Percentiles rank a stretch among this genome's conserved stretches.
phyloP scores from a whole-genome alignment of 805 yeast genomes.

The Alloascoidea africana region DNA sequence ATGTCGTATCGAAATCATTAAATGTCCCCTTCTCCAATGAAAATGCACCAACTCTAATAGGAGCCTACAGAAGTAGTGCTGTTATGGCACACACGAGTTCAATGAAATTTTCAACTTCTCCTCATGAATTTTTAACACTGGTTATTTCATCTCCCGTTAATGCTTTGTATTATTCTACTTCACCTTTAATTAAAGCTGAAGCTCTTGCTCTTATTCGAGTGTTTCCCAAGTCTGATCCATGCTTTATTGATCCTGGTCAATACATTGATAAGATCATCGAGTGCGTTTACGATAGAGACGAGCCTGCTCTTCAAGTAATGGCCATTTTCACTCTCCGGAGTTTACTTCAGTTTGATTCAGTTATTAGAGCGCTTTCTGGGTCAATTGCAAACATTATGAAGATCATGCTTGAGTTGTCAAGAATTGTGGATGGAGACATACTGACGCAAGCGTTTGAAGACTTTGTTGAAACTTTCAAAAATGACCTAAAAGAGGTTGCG shows the following conservation, averaged over 20 bases:
- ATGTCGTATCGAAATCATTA: neutral
- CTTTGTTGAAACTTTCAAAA: conserved; percentile 1
- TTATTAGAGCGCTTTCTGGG: neutral
- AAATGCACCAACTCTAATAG: neutral
- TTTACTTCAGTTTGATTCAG: conserved; percentile 1
- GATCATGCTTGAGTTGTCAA: neutral
- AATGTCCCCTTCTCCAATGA: neutral
- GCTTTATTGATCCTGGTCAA: neutral
- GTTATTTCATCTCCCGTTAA: neutral
- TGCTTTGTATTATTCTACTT: neutral
- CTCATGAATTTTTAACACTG: neutral
- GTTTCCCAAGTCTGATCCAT: neutral
- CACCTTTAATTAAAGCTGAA: conserved; percentile 1
- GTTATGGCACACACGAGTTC: neutral
- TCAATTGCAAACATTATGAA: neutral
- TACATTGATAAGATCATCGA: neutral
- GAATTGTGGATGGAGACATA: neutral
- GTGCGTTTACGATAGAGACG: neutral
- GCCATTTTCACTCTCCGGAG: conserved; percentile 1
- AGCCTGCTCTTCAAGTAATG: conserved; percentile 1
- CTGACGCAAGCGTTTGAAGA: conserved; percentile 1
- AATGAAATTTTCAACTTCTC: neutral
- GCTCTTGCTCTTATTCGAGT: neutral
- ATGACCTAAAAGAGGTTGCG: neutral
- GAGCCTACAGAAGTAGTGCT: neutral